These are phyloP conservation scores for Aspergillus indologenus DNA, from an alignment of 495 filamentous ascomycete species.

Conservation along the genomic window DNA sequence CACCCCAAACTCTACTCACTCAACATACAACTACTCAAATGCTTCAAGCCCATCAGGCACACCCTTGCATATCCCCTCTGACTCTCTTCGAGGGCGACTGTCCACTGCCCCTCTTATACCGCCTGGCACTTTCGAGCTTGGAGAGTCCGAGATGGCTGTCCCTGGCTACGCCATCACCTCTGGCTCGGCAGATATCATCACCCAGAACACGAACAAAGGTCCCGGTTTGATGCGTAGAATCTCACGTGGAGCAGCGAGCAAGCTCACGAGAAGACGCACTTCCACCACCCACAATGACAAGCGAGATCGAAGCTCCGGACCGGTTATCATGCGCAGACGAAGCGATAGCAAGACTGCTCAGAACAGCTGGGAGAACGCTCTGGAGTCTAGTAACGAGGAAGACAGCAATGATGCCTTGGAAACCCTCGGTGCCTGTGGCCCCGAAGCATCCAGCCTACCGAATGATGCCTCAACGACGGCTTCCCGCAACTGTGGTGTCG, in stretches of 20 bases:
- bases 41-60: constrained; percentile 47
- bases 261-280: constrained; percentile 59
- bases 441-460: constrained; percentile 39
- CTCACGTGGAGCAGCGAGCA: constrained; percentile 63
- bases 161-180: constrained; percentile 31
- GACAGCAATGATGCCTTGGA: constrained; percentile 61
- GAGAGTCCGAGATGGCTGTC: constrained; percentile 51
- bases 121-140: constrained; percentile 51
- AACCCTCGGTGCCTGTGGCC: constrained; percentile 34
- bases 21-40: constrained; percentile 33
- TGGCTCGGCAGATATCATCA: constrained; percentile 50
- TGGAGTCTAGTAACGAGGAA: constrained; percentile 55
- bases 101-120: constrained; percentile 31
- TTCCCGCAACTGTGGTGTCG: constrained; percentile 37
- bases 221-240: constrained; percentile 63
- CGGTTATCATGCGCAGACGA: constrained; percentile 78
- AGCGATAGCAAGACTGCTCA: constrained; percentile 81
- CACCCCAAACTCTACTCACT: constrained; percentile 30
- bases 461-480: constrained; percentile 34
- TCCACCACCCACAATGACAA: constrained; percentile 70
- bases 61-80: constrained; percentile 50
- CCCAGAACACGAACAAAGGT: constrained; percentile 49
- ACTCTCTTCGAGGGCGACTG: constrained; percentile 47
- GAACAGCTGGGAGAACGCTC: constrained; percentile 45
- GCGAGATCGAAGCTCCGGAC: constrained; percentile 82